A percentile compares a stretch with the other conserved stretches of the same genome.
phyloP scores from a whole-genome alignment of 257 asterid species.

The Solanum sitiens region DNA sequence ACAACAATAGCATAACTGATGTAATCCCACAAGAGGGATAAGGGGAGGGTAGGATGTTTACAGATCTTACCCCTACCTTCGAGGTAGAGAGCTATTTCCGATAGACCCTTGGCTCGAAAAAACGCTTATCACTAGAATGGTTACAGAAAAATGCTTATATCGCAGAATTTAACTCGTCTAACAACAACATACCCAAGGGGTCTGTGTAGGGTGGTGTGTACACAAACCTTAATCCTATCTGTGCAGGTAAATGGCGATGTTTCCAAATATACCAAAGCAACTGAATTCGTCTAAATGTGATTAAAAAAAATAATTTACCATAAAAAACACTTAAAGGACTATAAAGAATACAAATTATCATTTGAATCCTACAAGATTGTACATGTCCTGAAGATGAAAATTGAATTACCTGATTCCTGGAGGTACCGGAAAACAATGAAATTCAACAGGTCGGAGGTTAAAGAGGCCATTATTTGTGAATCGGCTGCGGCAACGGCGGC shows the following conservation, averaged over 20 bases:
- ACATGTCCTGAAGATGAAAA: too few species aligned
- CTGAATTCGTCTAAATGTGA: too few species aligned
- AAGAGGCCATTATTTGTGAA: not conserved
- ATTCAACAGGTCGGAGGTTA: not conserved
- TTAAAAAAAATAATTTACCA: too few species aligned
- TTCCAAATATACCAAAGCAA: too few species aligned
- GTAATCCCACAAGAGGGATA: not conserved
- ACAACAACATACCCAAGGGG: not conserved
- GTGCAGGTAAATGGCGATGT: too few species aligned
- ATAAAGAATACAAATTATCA: too few species aligned
- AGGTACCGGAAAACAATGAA: too few species aligned
- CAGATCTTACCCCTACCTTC: not conserved
- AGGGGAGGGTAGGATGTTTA: not conserved
- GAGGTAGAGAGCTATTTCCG: not conserved
- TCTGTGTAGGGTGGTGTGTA: not conserved
- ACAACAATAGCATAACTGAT: not conserved
- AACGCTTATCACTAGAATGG: not conserved
- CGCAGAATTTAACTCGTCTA: not conserved
- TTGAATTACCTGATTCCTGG: too few species aligned
- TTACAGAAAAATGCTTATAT: not conserved
- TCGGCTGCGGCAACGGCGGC: not conserved
- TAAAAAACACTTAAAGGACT: too few species aligned
- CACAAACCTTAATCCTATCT: not conserved
- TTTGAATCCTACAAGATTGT: too few species aligned
- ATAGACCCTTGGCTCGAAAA: not conserved